Percentiles rank a stretch among this genome's conserved stretches.
Conservation (phyloP, 306 rosid genomes). For the Inga leiocalycina region DNA sequence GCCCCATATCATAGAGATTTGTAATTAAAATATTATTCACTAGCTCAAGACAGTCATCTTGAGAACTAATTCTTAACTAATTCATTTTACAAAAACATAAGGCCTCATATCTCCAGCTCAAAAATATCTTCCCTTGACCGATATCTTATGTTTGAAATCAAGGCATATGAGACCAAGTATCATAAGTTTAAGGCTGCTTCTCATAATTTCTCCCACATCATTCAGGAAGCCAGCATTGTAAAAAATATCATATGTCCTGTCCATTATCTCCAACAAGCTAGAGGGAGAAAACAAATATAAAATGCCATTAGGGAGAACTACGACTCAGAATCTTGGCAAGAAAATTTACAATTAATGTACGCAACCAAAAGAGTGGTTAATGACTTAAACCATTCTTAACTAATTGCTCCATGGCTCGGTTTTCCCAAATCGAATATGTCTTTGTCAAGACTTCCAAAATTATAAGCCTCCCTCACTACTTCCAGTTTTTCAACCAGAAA, state of each 20-base stretch:
- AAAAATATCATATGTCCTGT: not conserved
- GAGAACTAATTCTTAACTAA: not conserved
- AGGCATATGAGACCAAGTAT: not conserved
- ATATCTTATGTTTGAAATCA: not conserved
- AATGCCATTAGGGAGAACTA: not conserved
- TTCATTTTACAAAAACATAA: not conserved
- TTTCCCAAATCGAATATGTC: not conserved
- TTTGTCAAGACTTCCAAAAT: not conserved
- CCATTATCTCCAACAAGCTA: not conserved
- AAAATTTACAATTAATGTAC: not conserved
- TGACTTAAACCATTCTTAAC: not conserved
- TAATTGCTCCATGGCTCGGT: too few relatives aligned
- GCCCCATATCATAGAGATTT: too few relatives aligned
- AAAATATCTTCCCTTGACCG: not conserved
- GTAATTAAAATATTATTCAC: not conserved
- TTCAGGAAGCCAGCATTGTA: not conserved
- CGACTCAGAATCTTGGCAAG: not conserved
- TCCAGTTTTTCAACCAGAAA: not conserved
- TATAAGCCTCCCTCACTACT: not conserved
- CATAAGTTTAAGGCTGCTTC: not conserved
- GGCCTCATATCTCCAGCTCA: not conserved
- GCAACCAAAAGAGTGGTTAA: not conserved
- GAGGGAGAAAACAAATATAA: not conserved
- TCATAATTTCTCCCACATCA: not conserved
- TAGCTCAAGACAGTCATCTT: not conserved